Evolutionary conservation across 805 yeast species (phyloP), one percentile per base, ranked within the genome.

Genomic region (Jamesozyma gamospora): DNA sequence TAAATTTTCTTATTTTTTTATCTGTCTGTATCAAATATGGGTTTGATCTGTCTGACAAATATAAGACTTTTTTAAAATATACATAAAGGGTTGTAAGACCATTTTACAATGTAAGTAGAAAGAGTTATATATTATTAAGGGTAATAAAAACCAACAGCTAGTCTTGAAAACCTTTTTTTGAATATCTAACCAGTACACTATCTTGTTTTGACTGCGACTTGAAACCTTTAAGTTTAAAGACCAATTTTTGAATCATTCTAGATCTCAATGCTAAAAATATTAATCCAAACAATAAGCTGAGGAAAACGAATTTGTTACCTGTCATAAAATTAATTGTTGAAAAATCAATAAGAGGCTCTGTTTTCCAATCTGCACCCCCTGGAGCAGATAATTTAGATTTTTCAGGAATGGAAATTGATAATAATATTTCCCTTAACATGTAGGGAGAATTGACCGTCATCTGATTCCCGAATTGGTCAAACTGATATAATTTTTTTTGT

Each of bases 341-440:
- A 3, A 24, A 8, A 4, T 5, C 3, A 25, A 4, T 13, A 34
- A 15, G 25, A 3, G 28, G 3, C 6, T 8, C 7, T n/a, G 11
- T 8, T 17, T 34, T 18, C 27, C 33, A 5, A 6, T 9, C n/a
- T 13, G 28, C n/a, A 21, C 5, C 33, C 6, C 15, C 29, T 19
- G 32, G 43, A 34, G 7, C 41, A 16, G 27, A 14, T 11, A 25
- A 15, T 5, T 7, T 6, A 6, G 48, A 40, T 19, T 41, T 36
- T 4, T 43, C 45, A 36, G 41, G 72, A 53, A 56, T 66, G 59
- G 51, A 45, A 46, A 74, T 55, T 15, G 67, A 52, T 13, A 65
- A 56, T 27, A 64, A 46, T 34, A 72, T 61, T 5, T 69, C 63
- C n/a, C 58, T 53, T 35, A 66, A 53, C 32, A 60, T 41, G 35